phyloP scores from a whole-genome alignment of 441 rosid species.

The Pelargonium citronellum region DNA sequence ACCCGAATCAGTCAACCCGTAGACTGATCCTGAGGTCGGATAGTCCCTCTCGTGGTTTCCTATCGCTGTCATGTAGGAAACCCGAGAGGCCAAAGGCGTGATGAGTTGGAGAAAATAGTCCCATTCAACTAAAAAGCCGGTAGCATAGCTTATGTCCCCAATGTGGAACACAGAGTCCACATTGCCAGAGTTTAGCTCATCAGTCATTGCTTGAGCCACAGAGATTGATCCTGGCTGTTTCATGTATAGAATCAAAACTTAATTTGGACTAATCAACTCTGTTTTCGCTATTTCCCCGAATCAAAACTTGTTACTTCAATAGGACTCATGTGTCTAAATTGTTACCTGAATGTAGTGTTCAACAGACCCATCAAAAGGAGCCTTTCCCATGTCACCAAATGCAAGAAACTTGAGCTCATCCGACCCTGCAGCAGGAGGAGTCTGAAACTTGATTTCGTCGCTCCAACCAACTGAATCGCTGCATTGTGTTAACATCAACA shows the following conservation, averaged over 20 bases:
- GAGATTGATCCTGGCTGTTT: constrained; percentile 56
- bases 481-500: background rate
- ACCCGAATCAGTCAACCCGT: constrained; percentile 50
- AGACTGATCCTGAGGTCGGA: constrained; percentile 33
- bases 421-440: constrained; percentile 61
- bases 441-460: constrained; percentile 34
- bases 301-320: background rate
- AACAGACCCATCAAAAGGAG: constrained; percentile 46
- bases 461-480: constrained; percentile 66
- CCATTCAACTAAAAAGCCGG: constrained; percentile 73
- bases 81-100: constrained; percentile 45
- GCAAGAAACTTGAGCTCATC: constrained; percentile 46
- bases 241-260: background rate
- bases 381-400: constrained; percentile 74
- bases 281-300: too few relatives aligned
- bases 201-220: constrained; percentile 45
- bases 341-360: constrained; percentile 39
- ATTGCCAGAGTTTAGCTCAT: constrained; percentile 40
- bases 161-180: constrained; percentile 63
- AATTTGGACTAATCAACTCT: too few relatives aligned
- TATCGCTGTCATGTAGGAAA: constrained; percentile 59
- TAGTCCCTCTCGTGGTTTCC: constrained; percentile 71
- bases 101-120: constrained; percentile 57
- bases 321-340: background rate
- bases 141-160: constrained; percentile 75